Percentiles rank a stretch among this genome's conserved stretches.
Conservation (phyloP, 306 rosid genomes). For the Malus fusca region DNA sequence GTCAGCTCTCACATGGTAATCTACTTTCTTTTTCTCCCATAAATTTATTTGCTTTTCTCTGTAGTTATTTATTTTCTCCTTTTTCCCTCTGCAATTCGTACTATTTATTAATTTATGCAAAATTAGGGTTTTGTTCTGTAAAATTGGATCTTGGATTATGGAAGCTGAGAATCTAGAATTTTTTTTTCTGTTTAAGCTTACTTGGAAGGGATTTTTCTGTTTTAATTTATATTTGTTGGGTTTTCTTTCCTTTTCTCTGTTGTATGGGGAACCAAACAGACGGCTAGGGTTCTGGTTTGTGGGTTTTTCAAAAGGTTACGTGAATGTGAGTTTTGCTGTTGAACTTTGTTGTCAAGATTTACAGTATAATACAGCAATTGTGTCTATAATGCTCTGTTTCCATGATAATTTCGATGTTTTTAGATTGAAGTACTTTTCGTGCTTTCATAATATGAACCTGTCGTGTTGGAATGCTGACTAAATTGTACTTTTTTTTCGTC, state of each 20-base stretch:
- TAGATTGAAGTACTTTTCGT: background rate
- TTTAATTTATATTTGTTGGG: background rate
- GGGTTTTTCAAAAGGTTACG: background rate
- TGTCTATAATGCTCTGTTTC: background rate
- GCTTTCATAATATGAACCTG: background rate
- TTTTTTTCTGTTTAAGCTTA: background rate
- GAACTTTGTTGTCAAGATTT: background rate
- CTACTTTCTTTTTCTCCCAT: background rate
- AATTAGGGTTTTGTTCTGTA: background rate
- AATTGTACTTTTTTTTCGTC: constrained; percentile 1
- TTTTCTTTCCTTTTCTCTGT: background rate
- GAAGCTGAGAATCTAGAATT: background rate
- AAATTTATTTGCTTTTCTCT: background rate
- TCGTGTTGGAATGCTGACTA: constrained; percentile 2
- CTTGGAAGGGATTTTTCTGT: background rate
- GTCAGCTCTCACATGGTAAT: constrained; percentile 22
- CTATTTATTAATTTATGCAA: background rate
- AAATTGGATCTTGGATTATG: background rate
- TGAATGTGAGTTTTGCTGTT: background rate
- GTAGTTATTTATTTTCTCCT: background rate
- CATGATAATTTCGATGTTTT: background rate
- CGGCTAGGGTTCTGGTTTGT: background rate
- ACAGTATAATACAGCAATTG: no score
- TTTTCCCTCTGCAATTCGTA: background rate
- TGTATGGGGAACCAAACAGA: background rate